A percentile compares a stretch with the other conserved stretches of the same genome.
These are phyloP conservation scores for Trypanosoma lewisi DNA, from an alignment of 208 protist species.

Conservation along the genomic window DNA sequence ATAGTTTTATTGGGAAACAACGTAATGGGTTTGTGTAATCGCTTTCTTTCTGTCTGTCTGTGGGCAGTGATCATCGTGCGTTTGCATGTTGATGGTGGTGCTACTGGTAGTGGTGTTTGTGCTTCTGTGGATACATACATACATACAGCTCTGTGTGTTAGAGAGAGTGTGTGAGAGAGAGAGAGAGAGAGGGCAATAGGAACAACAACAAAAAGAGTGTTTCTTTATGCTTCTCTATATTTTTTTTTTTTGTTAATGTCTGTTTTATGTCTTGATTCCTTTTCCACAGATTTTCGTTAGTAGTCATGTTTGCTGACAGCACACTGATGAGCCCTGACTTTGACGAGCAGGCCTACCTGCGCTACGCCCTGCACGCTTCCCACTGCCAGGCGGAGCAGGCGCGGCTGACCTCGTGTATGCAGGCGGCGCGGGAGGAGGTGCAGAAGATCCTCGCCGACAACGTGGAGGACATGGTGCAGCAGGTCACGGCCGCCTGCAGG, in stretches of 20 bases:
- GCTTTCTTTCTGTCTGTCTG: background rate
- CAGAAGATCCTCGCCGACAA: conserved; percentile 54
- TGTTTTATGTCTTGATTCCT: background rate
- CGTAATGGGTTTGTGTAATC: background rate
- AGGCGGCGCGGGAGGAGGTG: conserved; percentile 44
- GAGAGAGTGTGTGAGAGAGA: background rate
- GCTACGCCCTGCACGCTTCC: conserved; percentile 60
- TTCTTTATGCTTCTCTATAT: background rate
- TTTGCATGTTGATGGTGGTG: background rate
- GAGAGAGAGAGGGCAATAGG: background rate
- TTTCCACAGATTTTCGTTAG: background rate
- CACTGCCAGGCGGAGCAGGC: conserved; percentile 41
- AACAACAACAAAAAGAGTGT: background rate
- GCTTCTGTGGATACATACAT: too few relatives aligned
- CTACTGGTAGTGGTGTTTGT: too few relatives aligned
- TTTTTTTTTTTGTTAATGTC: background rate
- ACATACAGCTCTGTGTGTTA: background rate
- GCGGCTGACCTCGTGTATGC: conserved; percentile 52
- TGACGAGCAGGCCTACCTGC: conserved; percentile 76
- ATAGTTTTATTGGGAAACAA: background rate
- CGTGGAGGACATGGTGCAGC: conserved; percentile 51
- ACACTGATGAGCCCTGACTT: conserved; percentile 67
- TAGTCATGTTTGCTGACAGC: conserved; percentile 65
- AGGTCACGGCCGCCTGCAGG: conserved; percentile 56
- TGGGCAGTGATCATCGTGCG: too few relatives aligned